Evolutionary conservation across 768 basidiomycete genomes (phyloP), one percentile per base, ranked within the genome.

Genomic region (Psilocybe cyanescens): DNA sequence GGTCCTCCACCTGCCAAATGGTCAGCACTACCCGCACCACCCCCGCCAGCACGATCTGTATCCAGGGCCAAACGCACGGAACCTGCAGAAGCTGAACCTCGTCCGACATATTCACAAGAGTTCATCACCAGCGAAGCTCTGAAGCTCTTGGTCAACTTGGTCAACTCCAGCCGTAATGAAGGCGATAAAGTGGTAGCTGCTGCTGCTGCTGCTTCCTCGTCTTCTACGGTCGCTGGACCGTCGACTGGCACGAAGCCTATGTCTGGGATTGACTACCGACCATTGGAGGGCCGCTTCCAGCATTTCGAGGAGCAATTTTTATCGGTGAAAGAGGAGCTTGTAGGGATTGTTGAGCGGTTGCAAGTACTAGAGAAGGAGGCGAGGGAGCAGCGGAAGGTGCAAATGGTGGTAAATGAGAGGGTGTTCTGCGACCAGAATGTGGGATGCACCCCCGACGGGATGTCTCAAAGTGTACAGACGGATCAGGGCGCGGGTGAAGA

Each of bases 291-390:
- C 6, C 55, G 60, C 9, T 53, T 68, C 8, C 58, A 59, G 8
- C 59, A 66, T 24, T 58, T 66, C 29, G 65, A 66, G 17, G 67
- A 54, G 19, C 63, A 61, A 3, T 65, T 68, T 39, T 35, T 47
- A 28, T 55, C 59, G 9, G 57, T 66, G 47, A 66, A 61, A 46
- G 62, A 61, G 49, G 63, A 65, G 48, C 55, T 66, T 4, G 45
- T 35, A 35, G 60, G 57, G 17, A 66, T 66, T 28, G 57, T 65
- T 9, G 65, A 54, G 17, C 58, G 68, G n/a, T 48, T 68, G 2
- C 57, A 59, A 55, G 50, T 17, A 12, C 48, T 66, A 14, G 67
- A 66, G 54, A 51, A 51, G 11, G 52, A 55, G 39, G 45, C 57
- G 0, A 39, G 52, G 46, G 57, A 50, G 16, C 53, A 55, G 24